These are phyloP conservation scores for Mentha longifolia DNA, from an alignment of 257 asterid genomes.

Conservation along the genomic window DNA sequence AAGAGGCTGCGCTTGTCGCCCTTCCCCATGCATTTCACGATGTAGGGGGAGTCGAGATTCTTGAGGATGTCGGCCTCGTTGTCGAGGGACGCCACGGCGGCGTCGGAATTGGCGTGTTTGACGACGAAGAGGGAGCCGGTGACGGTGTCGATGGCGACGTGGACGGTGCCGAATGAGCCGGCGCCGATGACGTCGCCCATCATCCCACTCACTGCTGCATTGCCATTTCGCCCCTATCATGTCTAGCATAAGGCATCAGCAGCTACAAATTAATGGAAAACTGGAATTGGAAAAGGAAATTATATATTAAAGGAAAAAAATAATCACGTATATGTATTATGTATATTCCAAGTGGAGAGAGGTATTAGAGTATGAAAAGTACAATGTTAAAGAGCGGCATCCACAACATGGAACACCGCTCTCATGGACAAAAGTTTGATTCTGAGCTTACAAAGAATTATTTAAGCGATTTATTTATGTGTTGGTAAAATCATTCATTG, in stretches of 20 bases:
- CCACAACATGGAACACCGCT: conserved; percentile 62
- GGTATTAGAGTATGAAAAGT: no score
- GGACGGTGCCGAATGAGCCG: conserved; percentile 58
- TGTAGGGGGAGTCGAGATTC: conserved; percentile 47
- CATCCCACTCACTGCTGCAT: conserved; percentile 47
- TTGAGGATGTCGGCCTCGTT: conserved; percentile 57
- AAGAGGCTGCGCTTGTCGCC: conserved; percentile 44
- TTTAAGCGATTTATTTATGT: not conserved
- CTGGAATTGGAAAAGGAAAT: no score
- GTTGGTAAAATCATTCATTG: conserved; percentile 11
- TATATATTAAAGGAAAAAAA: no score
- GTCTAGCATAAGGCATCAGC: not conserved
- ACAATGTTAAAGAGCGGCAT: conserved; percentile 46
- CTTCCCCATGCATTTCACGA: conserved; percentile 50
- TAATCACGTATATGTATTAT: not conserved
- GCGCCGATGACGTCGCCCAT: conserved; percentile 63
- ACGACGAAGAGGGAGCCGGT: conserved; percentile 60
- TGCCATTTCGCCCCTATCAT: conserved; percentile 38
- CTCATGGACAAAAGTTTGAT: conserved; percentile 19
- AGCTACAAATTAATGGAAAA: no score
- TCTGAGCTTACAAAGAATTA: not conserved
- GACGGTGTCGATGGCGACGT: conserved; percentile 50
- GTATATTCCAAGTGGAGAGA: no score
- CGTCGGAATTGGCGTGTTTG: conserved; percentile 48
- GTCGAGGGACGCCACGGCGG: conserved; percentile 47